A percentile compares a stretch with the other conserved stretches of the same genome.
Conservation (phyloP, 768 basidiomycete species). For the Panaeolus cyanescens region DNA sequence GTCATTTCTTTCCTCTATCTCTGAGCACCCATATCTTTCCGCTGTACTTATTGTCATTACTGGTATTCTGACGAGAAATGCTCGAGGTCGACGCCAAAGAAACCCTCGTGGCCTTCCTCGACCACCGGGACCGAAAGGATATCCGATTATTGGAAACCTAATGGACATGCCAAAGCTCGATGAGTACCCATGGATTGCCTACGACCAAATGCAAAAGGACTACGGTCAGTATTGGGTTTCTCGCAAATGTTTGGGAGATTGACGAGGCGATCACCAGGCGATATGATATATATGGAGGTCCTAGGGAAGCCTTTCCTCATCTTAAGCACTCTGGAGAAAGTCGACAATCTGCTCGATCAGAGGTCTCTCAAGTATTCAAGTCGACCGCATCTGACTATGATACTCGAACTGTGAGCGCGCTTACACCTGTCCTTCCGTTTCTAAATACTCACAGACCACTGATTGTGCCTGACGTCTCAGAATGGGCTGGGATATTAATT, state of each 20-base stretch:
- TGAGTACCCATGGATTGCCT: background rate
- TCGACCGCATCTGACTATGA: conserved; percentile 22
- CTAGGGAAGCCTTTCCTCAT: conserved; percentile 26
- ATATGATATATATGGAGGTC: conserved; percentile 15
- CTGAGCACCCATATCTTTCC: too few relatives aligned
- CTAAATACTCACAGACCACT: too few relatives aligned
- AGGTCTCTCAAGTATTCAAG: conserved; percentile 36
- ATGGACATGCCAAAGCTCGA: conserved; percentile 17
- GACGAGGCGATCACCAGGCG: too few relatives aligned
- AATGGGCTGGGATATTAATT: conserved; percentile 37
- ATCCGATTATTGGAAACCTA: conserved; percentile 41
- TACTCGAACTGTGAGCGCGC: conserved; percentile 15
- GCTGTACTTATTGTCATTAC: too few relatives aligned
- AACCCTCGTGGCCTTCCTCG: conserved; percentile 18
- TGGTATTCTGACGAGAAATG: too few relatives aligned
- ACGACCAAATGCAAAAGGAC: conserved; percentile 40
- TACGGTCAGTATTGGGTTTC: too few relatives aligned
- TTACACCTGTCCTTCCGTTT: too few relatives aligned
- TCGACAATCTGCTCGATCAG: conserved; percentile 43
- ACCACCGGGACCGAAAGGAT: conserved; percentile 44
- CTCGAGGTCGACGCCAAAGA: too few relatives aligned
- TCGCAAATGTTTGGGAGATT: too few relatives aligned
- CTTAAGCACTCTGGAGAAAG: conserved; percentile 37
- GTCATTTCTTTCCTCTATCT: too few relatives aligned
- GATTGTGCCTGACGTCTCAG: conserved; percentile 5